A percentile compares a stretch with the other conserved stretches of the same genome.
phyloP scores from a whole-genome alignment of 2,329 filamentous ascomycete species.

The Teratosphaeria viscida region DNA sequence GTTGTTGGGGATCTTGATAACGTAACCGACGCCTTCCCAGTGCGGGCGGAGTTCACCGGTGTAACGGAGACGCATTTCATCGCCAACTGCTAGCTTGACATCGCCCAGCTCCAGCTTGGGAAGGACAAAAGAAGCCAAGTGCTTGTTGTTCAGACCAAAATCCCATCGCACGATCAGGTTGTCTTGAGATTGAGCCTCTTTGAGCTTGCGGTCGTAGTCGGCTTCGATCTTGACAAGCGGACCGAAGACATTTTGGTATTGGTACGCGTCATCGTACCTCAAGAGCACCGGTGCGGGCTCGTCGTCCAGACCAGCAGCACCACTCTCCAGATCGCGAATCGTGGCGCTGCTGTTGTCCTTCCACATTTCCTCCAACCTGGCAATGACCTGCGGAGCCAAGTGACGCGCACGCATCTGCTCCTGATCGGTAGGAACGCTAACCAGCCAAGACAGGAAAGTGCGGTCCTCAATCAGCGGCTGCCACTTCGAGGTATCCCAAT shows the following conservation, averaged over 20 bases:
- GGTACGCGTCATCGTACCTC: slow-evolving; percentile 92
- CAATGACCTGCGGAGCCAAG: slow-evolving; percentile 86
- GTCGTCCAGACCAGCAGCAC: slow-evolving; percentile 72
- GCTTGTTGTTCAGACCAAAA: slow-evolving; percentile 91
- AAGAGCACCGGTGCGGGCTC: slow-evolving; percentile 87
- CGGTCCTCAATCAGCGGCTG: slow-evolving; percentile 95
- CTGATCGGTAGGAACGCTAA: slow-evolving; percentile 77
- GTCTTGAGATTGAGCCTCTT: slow-evolving; percentile 96
- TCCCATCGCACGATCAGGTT: slow-evolving; percentile 92
- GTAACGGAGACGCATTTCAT: slow-evolving; percentile 97
- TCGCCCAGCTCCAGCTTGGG: slow-evolving; percentile 96
- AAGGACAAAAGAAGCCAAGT: slow-evolving; percentile 86
- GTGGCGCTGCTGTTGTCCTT: slow-evolving; percentile 88
- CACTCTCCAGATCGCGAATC: slow-evolving; percentile 83
- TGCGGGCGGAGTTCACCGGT: slow-evolving; percentile 82
- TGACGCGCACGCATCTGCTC: slow-evolving; percentile 94
- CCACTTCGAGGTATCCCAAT: slow-evolving; percentile 97
- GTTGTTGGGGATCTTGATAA: slow-evolving; percentile 99
- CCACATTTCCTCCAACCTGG: slow-evolving; percentile 96
- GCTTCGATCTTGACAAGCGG: slow-evolving; percentile 98
- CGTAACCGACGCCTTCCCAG: slow-evolving; percentile 97
- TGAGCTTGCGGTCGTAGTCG: slow-evolving; percentile 97
- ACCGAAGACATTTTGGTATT: slow-evolving; percentile 98
- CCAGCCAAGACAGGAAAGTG: slow-evolving; percentile 89
- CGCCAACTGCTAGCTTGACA: slow-evolving; percentile 93